A percentile compares a stretch with the other conserved stretches of the same genome.
Evolutionary conservation across 148 eudicot species (phyloP).

Genomic region (Cornus suecica): DNA sequence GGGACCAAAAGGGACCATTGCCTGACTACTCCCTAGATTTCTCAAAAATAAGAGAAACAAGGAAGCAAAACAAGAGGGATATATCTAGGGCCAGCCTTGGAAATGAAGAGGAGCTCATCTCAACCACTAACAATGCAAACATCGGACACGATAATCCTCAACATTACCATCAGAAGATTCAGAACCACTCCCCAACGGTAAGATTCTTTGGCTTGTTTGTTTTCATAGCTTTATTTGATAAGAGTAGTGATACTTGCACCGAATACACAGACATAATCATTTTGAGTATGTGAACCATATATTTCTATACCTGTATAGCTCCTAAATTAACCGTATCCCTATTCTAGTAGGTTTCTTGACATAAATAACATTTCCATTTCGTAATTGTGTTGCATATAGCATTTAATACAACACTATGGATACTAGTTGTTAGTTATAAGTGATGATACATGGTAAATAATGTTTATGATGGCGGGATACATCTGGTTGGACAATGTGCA

Average conservation of each 20-base stretch:
- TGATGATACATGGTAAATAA: background rate
- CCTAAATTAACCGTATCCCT: too few species aligned
- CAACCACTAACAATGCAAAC: slow-evolving; percentile 40
- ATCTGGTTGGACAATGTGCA: too few species aligned
- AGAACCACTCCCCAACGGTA: slow-evolving; percentile 74
- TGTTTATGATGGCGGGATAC: too few species aligned
- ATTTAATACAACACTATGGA: background rate
- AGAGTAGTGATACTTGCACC: too few species aligned
- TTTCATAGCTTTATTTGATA: background rate
- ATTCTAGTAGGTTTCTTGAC: too few species aligned
- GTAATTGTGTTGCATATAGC: background rate
- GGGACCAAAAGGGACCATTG: slow-evolving; percentile 84
- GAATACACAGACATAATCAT: too few species aligned
- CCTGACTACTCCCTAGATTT: slow-evolving; percentile 95
- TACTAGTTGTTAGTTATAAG: background rate
- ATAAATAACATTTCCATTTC: too few species aligned
- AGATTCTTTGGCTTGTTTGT: slow-evolving; percentile 22
- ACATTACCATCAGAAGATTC: slow-evolving; percentile 30
- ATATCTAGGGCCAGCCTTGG: slow-evolving; percentile 91
- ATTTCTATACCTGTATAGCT: too few species aligned
- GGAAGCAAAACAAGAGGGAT: slow-evolving; percentile 96
- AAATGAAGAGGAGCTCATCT: slow-evolving; percentile 78
- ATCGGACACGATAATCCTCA: slow-evolving; percentile 32
- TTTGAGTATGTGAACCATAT: too few species aligned
- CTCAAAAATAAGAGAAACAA: slow-evolving; percentile 84